Percentiles rank a stretch among this genome's conserved stretches.
These are phyloP conservation scores for Arthroderma sp. DNA, from an alignment of 2,329 filamentous ascomycete species.

Conservation along the genomic window DNA sequence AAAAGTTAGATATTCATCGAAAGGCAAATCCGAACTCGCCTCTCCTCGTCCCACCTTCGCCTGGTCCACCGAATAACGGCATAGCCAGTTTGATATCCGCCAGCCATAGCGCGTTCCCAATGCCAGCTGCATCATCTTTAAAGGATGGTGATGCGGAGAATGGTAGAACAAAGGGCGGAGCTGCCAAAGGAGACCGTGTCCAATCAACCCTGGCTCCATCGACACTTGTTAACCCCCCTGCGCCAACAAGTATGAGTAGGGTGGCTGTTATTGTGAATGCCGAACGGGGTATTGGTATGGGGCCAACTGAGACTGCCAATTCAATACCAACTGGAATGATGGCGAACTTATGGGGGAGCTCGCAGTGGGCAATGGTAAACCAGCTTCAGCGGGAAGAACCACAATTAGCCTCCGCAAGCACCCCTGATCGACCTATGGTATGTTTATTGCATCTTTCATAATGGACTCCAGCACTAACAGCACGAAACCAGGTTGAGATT, in stretches of 20 bases:
- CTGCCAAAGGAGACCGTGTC: constrained; percentile 33
- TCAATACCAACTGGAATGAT: constrained; percentile 73
- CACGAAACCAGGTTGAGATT: constrained; percentile 8
- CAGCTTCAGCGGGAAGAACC: constrained; percentile 46
- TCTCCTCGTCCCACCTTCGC: constrained; percentile 31
- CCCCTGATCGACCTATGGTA: constrained; percentile 11
- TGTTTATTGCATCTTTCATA: not conserved
- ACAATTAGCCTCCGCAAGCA: constrained; percentile 20
- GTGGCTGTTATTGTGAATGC: constrained; percentile 69
- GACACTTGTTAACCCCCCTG: constrained; percentile 71
- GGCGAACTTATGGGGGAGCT: constrained; percentile 89
- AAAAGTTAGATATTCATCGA: constrained; percentile 80
- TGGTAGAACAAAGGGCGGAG: constrained; percentile 25
- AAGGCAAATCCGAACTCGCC: constrained; percentile 53
- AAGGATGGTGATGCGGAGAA: constrained; percentile 19
- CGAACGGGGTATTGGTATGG: constrained; percentile 56
- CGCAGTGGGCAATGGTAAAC: constrained; percentile 63
- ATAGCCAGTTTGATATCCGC: constrained; percentile 79
- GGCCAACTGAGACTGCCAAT: constrained; percentile 49
- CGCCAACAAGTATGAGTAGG: constrained; percentile 74
- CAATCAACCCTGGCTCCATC: constrained; percentile 62
- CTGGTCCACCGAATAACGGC: constrained; percentile 44
- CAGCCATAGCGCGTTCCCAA: constrained; percentile 46
- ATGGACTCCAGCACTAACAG: not conserved
- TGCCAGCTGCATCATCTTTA: not conserved